Evolutionary conservation across 495 filamentous ascomycete genomes (phyloP).

Genomic region (Xylaria intraflava): DNA sequence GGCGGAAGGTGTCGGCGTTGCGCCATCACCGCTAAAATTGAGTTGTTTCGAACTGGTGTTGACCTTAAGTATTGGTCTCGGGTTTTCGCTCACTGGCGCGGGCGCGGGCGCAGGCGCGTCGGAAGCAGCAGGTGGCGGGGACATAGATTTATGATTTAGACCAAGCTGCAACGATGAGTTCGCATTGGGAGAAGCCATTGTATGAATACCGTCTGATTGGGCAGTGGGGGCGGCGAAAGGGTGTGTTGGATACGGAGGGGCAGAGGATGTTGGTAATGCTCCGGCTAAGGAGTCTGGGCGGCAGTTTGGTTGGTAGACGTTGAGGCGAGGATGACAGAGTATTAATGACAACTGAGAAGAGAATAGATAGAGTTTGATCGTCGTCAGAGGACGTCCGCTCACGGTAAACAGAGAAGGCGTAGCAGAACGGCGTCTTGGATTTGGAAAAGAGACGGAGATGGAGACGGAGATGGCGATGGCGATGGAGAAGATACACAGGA

Average conservation of each 20-base stretch:
- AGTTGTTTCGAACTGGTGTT: constrained; percentile 23
- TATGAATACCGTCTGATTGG: neutral
- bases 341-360: neutral
- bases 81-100: no score
- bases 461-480: no score
- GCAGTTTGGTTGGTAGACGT: neutral
- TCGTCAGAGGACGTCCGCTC: neutral
- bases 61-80: constrained; percentile 31
- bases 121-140: constrained; percentile 14
- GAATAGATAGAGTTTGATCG: neutral
- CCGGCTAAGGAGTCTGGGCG: neutral
- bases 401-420: neutral
- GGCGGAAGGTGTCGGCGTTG: constrained; percentile 33
- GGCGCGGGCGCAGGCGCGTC: constrained; percentile 5
- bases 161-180: constrained; percentile 25
- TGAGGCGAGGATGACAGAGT: neutral
- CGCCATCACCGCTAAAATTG: constrained; percentile 21
- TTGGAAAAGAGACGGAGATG: neutral
- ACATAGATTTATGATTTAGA: constrained; percentile 20
- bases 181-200: constrained; percentile 18
- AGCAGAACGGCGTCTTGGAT: neutral
- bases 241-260: neutral
- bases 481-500: no score
- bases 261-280: neutral
- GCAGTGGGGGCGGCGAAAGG: neutral